These are phyloP conservation scores for Xylariaceae sp. DNA, from an alignment of 2,329 filamentous ascomycete genomes.

Conservation along the genomic window DNA sequence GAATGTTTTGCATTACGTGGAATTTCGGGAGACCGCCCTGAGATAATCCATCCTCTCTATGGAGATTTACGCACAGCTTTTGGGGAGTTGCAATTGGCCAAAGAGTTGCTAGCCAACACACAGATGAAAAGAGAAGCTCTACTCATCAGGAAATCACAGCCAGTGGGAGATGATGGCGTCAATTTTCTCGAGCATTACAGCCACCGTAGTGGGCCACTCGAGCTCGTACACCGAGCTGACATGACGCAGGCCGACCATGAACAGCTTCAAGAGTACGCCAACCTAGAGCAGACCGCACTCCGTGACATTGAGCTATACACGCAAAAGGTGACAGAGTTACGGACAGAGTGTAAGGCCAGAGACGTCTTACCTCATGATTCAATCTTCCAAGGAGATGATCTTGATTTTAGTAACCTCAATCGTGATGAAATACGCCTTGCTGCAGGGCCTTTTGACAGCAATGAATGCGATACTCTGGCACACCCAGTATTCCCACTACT, in stretches of 20 bases:
- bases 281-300: conserved; percentile 34
- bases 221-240: conserved; percentile 31
- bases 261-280: conserved; percentile 43
- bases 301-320: conserved; percentile 35
- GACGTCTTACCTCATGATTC: conserved; percentile 43
- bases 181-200: conserved; percentile 23
- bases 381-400: conserved; percentile 39
- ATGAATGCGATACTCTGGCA: conserved; percentile 30
- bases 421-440: conserved; percentile 44
- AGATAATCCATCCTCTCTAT: conserved; percentile 49
- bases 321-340: conserved; percentile 35
- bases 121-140: conserved; percentile 35
- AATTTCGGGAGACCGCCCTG: conserved; percentile 32
- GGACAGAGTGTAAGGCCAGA: conserved; percentile 39
- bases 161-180: conserved; percentile 21
- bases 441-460: conserved; percentile 20
- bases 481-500: conserved; percentile 44
- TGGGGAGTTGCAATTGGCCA: conserved; percentile 45
- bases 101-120: conserved; percentile 47
- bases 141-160: conserved; percentile 21
- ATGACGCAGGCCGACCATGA: conserved; percentile 40
- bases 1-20: conserved; percentile 25
- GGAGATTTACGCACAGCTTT: conserved; percentile 41
- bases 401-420: conserved; percentile 37
- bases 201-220: conserved; percentile 35